Percentiles rank a stretch among this genome's conserved stretches.
phyloP scores from a whole-genome alignment of 345 rosid genomes.

The Brassica incana region DNA sequence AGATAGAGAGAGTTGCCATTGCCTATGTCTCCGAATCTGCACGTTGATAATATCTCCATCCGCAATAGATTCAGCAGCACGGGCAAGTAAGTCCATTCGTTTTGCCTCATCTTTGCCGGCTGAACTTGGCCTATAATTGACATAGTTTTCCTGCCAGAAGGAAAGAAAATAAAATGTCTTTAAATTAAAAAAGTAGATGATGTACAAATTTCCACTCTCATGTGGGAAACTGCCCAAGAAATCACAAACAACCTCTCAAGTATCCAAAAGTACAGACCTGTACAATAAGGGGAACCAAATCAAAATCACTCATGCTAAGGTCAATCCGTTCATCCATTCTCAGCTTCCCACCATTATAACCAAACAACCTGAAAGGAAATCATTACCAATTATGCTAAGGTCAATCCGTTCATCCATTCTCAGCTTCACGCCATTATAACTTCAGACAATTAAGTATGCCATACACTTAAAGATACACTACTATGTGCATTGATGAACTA shows the following conservation, averaged over 20 bases:
- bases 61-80: slow-evolving; percentile 90
- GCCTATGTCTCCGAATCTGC: slow-evolving; percentile 91
- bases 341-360: slow-evolving; percentile 82
- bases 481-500: slow-evolving; percentile 16
- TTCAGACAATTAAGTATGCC: slow-evolving; percentile 13
- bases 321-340: slow-evolving; percentile 93
- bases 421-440: slow-evolving; percentile 75
- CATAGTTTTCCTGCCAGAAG: slow-evolving; percentile 81
- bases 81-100: slow-evolving; percentile 75
- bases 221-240: slow-evolving; percentile 17
- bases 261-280: slow-evolving; percentile 56
- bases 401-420: slow-evolving; percentile 89
- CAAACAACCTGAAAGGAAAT: slow-evolving; percentile 73
- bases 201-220: slow-evolving; percentile 8
- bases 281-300: slow-evolving; percentile 84
- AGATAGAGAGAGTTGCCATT: slow-evolving; percentile 91
- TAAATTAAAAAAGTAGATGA: neutral
- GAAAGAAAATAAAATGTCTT: slow-evolving; percentile 5
- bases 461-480: slow-evolving; percentile 24
- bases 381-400: slow-evolving; percentile 96
- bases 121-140: slow-evolving; percentile 80
- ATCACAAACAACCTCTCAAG: slow-evolving; percentile 3
- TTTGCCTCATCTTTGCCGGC: slow-evolving; percentile 72
- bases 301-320: slow-evolving; percentile 98
- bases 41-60: slow-evolving; percentile 92